phyloP scores from a whole-genome alignment of 1,284 basidiomycete genomes.

The Sanguinoderma infundibulare region DNA sequence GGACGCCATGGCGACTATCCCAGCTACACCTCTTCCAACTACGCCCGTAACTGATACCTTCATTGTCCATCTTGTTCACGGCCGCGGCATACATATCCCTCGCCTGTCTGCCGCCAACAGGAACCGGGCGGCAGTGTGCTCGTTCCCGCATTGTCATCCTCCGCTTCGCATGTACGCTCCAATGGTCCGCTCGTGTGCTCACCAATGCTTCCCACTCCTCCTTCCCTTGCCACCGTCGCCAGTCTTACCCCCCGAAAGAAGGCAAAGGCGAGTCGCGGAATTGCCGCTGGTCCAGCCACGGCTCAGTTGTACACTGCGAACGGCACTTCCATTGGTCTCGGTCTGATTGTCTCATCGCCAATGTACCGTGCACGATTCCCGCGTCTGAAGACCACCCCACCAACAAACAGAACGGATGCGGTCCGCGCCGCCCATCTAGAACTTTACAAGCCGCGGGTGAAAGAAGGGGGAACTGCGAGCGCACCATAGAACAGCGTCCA shows the following conservation, averaged over 20 bases:
- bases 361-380: constrained; percentile 35
- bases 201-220: constrained; percentile 2
- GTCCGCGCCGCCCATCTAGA: not conserved
- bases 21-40: constrained; percentile 9
- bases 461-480: constrained; percentile 29
- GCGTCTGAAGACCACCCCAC: constrained; percentile 9
- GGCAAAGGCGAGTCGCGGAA: constrained; percentile 2
- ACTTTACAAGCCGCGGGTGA: too few species aligned
- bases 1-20: constrained; percentile 22
- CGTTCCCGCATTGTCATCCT: constrained; percentile 3
- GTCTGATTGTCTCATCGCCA: constrained; percentile 16
- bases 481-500: constrained; percentile 90
- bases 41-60: constrained; percentile 13
- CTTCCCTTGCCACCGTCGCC: not conserved
- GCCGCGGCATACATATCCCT: not conserved
- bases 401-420: constrained; percentile 7
- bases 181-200: constrained; percentile 2
- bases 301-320: constrained; percentile 32
- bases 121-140: not conserved
- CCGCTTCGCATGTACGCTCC: not conserved
- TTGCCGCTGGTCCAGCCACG: constrained; percentile 6
- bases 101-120: not conserved
- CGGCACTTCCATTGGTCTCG: constrained; percentile 20
- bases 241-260: constrained; percentile 7
- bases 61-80: constrained; percentile 13